These are phyloP conservation scores for Hypoxylon rubiginosum DNA, from an alignment of 2,329 filamentous ascomycete genomes.

Conservation along the genomic window DNA sequence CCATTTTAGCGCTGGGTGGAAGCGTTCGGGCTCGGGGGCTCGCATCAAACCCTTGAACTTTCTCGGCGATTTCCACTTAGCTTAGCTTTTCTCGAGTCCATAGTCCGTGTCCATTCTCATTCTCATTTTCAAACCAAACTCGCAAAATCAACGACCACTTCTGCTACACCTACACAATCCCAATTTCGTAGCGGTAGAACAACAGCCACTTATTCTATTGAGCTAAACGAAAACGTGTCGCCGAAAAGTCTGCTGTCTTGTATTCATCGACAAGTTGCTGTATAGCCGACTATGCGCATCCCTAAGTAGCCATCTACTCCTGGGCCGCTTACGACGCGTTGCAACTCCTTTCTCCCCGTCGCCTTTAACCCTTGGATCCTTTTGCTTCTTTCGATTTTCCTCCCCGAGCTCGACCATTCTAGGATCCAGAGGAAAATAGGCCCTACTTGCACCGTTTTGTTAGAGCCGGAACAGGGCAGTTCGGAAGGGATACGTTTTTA, in stretches of 20 bases:
- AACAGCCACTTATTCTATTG: constrained; percentile 4
- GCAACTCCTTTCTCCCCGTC: constrained; percentile 22
- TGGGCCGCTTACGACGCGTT: constrained; percentile 39
- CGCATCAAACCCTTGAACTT: constrained; percentile 32
- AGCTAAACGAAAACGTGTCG: neutral
- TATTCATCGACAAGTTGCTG: constrained; percentile 9
- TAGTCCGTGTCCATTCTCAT: too few species aligned
- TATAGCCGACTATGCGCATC: constrained; percentile 30
- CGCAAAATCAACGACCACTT: too few species aligned
- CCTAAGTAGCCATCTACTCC: constrained; percentile 23
- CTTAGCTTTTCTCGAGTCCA: constrained; percentile 27
- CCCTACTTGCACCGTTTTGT: constrained; percentile 18
- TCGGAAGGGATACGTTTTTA: constrained; percentile 22
- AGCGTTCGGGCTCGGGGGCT: constrained; percentile 25
- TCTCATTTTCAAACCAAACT: constrained; percentile 4
- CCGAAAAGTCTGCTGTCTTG: constrained; percentile 7
- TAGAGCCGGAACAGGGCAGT: constrained; percentile 13
- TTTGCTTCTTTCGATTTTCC: constrained; percentile 7
- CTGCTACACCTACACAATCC: constrained; percentile 17
- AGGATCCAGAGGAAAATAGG: constrained; percentile 3
- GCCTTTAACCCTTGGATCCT: constrained; percentile 7
- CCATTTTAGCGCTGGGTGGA: constrained; percentile 19
- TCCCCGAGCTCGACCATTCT: neutral
- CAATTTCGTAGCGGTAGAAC: neutral
- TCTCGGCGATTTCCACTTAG: constrained; percentile 28